Conservation (phyloP, 2,329 filamentous ascomycete genomes). For the Fusarium sp. region DNA sequence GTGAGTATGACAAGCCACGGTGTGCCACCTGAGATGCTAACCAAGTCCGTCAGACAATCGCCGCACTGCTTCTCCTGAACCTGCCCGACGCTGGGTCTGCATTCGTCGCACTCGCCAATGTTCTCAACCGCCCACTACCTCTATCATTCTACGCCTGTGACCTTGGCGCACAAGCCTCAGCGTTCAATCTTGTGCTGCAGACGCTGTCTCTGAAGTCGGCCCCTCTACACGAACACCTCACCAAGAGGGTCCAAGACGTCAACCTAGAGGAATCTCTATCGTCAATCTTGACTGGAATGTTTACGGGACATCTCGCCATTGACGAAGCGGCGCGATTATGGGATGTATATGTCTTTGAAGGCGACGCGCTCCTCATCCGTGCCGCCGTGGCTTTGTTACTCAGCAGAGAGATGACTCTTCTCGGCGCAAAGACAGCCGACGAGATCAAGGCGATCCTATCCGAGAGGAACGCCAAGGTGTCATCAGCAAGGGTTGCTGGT, state of each 20-base stretch:
- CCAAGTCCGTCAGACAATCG: slow-evolving; percentile 64
- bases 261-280: slow-evolving; percentile 64
- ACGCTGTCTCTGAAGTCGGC: slow-evolving; percentile 71
- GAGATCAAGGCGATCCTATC: slow-evolving; percentile 55
- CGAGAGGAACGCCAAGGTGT: slow-evolving; percentile 43
- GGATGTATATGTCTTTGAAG: slow-evolving; percentile 86
- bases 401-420: slow-evolving; percentile 59
- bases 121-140: slow-evolving; percentile 77
- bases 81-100: slow-evolving; percentile 67
- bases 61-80: slow-evolving; percentile 76
- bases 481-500: slow-evolving; percentile 49
- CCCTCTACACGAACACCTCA: slow-evolving; percentile 69
- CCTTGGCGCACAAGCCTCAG: slow-evolving; percentile 69
- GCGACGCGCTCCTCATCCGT: slow-evolving; percentile 73
- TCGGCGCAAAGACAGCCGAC: slow-evolving; percentile 54
- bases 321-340: slow-evolving; percentile 77
- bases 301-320: slow-evolving; percentile 68
- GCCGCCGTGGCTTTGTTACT: slow-evolving; percentile 73
- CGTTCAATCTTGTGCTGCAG: slow-evolving; percentile 73
- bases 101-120: slow-evolving; percentile 76
- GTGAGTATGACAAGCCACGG: slow-evolving; percentile 57
- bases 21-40: slow-evolving; percentile 28
- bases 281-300: slow-evolving; percentile 68
- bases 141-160: slow-evolving; percentile 79
- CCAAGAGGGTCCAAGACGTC: slow-evolving; percentile 55